Evolutionary conservation across 2,329 filamentous ascomycete genomes (phyloP), one percentile per base, ranked within the genome.

Genomic region (Cordyceps cateniannulata): DNA sequence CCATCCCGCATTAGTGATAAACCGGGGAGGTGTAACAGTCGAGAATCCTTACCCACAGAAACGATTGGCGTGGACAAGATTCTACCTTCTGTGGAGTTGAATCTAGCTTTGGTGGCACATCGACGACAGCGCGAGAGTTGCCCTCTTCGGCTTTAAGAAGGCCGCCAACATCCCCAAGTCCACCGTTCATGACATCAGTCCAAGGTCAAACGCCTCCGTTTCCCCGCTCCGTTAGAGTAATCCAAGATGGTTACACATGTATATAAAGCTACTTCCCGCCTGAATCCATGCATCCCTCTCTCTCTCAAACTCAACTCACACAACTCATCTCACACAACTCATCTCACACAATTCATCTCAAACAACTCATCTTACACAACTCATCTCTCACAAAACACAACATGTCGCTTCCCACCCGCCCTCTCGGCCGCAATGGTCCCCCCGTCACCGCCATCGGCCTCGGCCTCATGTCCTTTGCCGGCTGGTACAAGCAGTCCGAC

Each of bases 361-460:
- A 47, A 5, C 25, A 55, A 18, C 7, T 40, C n/a, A 22, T 22
- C 40, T n/a, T n/a, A 45, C 20, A 44, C 20, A 18, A 45, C 12
- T 27, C 16, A 9, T 12, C 5, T 14, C 4, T 12, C 32, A 9
- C 5, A 35, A 3, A 9, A 2, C 10, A 35, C 9, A 63, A 3
- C 18, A 62, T 62, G 59, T 48, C 61, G 25, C 25, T 62, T 3
- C 54, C 62, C 16, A 62, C 62, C 10, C 45, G 63, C 32, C 48
- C 51, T 9, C 63, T 82, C 18, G 79, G 79, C 61, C 73, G 72
- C 63, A 71, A 79, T 64, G 79, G 79, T 48, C 78, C 79, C 5
- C 62, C 74, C 42, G 75, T 82, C 48, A 74, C 73, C 6, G 71
- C 70, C n/a, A 64, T 81, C 6, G 79, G 79, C 27, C 75, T 79